A percentile compares a stretch with the other conserved stretches of the same genome.
These are phyloP conservation scores for Fibroporia radiculosa DNA, from an alignment of 768 basidiomycete species.

Conservation along the genomic window DNA sequence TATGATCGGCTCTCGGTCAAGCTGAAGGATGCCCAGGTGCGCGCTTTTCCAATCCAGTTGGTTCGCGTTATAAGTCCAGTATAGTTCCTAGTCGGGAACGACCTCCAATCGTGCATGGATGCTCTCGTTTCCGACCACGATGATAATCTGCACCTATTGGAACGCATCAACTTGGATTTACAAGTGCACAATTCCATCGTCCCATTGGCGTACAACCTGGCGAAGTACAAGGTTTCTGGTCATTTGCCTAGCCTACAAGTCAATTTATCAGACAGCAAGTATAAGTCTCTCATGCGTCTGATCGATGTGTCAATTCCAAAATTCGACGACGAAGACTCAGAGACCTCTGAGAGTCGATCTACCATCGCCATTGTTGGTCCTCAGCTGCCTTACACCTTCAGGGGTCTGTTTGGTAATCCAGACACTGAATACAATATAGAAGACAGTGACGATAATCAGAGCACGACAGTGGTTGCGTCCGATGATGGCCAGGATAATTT, in stretches of 20 bases:
- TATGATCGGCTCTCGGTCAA: conserved; percentile 85
- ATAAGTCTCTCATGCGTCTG: conserved; percentile 86
- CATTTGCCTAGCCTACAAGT: conserved; percentile 80
- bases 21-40: conserved; percentile 85
- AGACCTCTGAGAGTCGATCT: background rate
- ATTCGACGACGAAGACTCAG: conserved; percentile 38
- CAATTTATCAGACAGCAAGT: conserved; percentile 87
- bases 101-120: conserved; percentile 71
- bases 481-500: conserved; percentile 29
- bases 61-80: conserved; percentile 6
- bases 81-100: conserved; percentile 85
- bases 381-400: conserved; percentile 32
- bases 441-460: conserved; percentile 43
- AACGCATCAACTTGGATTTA: conserved; percentile 86
- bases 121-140: conserved; percentile 56
- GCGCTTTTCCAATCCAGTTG: conserved; percentile 4
- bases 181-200: conserved; percentile 91
- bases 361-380: background rate
- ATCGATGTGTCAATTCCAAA: conserved; percentile 87
- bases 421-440: conserved; percentile 66
- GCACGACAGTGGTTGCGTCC: conserved; percentile 13
- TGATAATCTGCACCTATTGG: conserved; percentile 77
- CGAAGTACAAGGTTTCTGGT: conserved; percentile 87
- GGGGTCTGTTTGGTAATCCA: conserved; percentile 44
- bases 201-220: conserved; percentile 69